Evolutionary conservation across 2,329 filamentous ascomycete genomes (phyloP).

Genomic region (Neonectria punicea): DNA sequence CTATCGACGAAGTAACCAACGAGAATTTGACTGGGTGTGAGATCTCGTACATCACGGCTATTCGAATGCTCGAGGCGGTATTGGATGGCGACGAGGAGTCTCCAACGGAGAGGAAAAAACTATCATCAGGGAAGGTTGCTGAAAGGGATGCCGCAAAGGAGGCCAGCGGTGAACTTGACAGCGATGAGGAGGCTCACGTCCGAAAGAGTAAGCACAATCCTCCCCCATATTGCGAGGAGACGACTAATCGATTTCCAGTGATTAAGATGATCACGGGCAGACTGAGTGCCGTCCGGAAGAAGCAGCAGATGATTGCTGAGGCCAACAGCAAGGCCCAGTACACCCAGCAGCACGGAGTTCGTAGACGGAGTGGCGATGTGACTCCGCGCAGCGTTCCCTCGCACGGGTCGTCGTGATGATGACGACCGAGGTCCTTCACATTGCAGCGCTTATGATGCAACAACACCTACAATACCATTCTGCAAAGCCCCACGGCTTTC

Average conservation of each 20-base stretch:
- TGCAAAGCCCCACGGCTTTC: constrained; percentile 33
- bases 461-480: constrained; percentile 36
- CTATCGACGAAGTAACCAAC: constrained; percentile 94
- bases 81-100: constrained; percentile 81
- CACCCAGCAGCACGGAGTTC: constrained; percentile 53
- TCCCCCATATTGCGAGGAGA: neutral
- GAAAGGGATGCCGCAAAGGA: constrained; percentile 51
- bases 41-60: constrained; percentile 91
- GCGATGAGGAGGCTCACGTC: constrained; percentile 78
- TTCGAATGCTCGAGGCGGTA: constrained; percentile 94
- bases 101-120: constrained; percentile 42
- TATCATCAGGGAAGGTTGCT: constrained; percentile 53
- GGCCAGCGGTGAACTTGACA: constrained; percentile 62
- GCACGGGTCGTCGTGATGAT: constrained; percentile 51
- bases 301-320: constrained; percentile 69
- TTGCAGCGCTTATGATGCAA: constrained; percentile 29
- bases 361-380: constrained; percentile 65
- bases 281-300: constrained; percentile 66
- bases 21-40: constrained; percentile 90
- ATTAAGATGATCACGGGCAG: constrained; percentile 71
- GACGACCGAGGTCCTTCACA: constrained; percentile 16
- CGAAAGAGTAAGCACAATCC: constrained; percentile 70
- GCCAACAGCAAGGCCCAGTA: constrained; percentile 61
- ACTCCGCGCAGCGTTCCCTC: constrained; percentile 65
- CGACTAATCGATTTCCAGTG: constrained; percentile 56